A percentile compares a stretch with the other conserved stretches of the same genome.
Conservation (phyloP, 2,329 filamentous ascomycete genomes). For the Colletotrichum zoysiae region DNA sequence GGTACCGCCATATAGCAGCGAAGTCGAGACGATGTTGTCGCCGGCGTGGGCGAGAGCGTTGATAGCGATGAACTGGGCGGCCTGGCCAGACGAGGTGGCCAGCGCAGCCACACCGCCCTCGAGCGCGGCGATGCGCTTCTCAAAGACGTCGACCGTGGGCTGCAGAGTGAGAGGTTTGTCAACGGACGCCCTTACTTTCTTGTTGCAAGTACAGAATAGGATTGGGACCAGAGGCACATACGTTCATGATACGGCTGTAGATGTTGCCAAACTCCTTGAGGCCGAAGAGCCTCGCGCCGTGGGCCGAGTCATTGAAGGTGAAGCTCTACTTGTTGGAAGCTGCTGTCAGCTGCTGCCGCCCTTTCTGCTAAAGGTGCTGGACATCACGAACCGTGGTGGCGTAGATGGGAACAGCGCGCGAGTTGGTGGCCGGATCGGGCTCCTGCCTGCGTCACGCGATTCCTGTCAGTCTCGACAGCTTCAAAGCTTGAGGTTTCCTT, state of each 20-base stretch:
- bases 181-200: not conserved
- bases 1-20: conserved; percentile 93
- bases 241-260: conserved; percentile 97
- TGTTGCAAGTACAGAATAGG: not conserved
- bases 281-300: conserved; percentile 93
- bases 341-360: conserved; percentile 1
- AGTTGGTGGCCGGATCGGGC: conserved; percentile 84
- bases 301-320: conserved; percentile 95
- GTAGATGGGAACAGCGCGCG: conserved; percentile 95
- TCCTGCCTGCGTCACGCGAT: conserved; percentile 69
- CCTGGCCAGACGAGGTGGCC: conserved; percentile 86
- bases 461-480: conserved; percentile 27
- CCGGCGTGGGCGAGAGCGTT: conserved; percentile 85
- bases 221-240: conserved; percentile 55
- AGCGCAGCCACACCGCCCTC: conserved; percentile 92
- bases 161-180: conserved; percentile 49
- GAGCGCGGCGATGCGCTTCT: conserved; percentile 95
- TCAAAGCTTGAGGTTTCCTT: not conserved
- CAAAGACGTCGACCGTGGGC: conserved; percentile 95
- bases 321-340: conserved; percentile 72
- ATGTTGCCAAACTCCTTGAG: conserved; percentile 98
- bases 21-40: conserved; percentile 93
- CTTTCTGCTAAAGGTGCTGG: not conserved
- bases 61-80: conserved; percentile 93
- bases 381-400: conserved; percentile 73